Conservation (phyloP, 306 rosid species). For the Pterocarpus macrocarpus region DNA sequence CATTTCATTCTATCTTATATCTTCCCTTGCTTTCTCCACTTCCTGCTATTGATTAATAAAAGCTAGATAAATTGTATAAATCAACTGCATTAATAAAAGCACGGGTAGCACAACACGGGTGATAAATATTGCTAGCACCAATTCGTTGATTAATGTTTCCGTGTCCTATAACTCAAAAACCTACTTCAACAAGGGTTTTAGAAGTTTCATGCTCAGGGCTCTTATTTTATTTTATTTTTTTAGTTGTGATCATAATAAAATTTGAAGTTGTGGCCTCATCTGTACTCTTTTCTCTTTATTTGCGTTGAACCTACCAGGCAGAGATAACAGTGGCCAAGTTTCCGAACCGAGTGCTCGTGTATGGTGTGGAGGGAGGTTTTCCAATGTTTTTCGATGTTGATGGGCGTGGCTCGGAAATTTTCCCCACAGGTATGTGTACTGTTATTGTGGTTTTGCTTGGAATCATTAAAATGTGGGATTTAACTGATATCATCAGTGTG, state of each 20-base stretch:
- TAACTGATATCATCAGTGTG: not conserved
- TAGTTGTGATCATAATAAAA: not conserved
- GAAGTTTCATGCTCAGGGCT: too few relatives aligned
- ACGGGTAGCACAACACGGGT: not conserved
- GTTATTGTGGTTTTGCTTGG: not conserved
- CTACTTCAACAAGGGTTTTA: not conserved
- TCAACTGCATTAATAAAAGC: not conserved
- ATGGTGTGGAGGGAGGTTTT: conserved; percentile 77
- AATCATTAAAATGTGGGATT: not conserved
- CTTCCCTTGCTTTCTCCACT: not conserved
- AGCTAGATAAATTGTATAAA: too few relatives aligned
- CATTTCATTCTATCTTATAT: not conserved
- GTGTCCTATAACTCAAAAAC: not conserved
- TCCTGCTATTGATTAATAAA: not conserved
- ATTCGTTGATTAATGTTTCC: not conserved
- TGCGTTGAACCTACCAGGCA: conserved; percentile 53
- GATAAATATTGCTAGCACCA: not conserved
- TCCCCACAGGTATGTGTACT: conserved; percentile 71
- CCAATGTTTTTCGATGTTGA: conserved; percentile 86
- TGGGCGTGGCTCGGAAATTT: conserved; percentile 84
- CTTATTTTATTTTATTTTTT: not conserved
- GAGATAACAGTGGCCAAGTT: conserved; percentile 80
- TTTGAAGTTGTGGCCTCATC: not conserved
- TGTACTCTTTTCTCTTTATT: not conserved
- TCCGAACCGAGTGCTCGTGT: conserved; percentile 84